Base-by-base conservation (phyloP, 164 flowering plant species). In the Cinnamomum chago region DNA sequence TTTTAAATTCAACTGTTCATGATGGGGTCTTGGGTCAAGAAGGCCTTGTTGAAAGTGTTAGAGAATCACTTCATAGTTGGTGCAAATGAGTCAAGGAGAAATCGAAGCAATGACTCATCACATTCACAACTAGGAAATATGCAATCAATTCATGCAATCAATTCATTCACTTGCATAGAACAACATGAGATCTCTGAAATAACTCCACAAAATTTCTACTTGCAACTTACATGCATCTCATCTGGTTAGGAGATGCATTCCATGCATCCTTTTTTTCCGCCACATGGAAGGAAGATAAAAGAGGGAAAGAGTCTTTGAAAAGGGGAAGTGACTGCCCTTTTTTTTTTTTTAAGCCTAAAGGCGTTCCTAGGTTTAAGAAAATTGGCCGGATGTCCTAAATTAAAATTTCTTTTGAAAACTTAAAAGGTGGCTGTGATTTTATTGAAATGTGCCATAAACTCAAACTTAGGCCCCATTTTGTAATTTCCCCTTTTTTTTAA, bases 51-150 rank as follows among this genome's bases (percentile, higher is more conserved):
- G 95, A 92, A 73, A 93, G 89, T 25, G 93, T 95, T 0, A 81
- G 97, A 77, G 95, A 93, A n/a, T 95, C 97, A 23, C 90, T 91
- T 3, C 94, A 91, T 67, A 88, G 90, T 65, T 93, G 99, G 95
- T 90, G 97, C 71, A 92, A 88, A 83, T 85, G 97, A 80, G 96
- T 90, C 33, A 92, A 86, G 73, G 87, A 85, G 70, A 89, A 79
- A 80, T 86, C 95, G 1, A 90, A 81, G 77, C 87, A 83, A 83
- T 2, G 87, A 85, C 35, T 78, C 86, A 18, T 2, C 77, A 20
- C 86, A 77, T 67, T 90, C 93, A 20, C 76, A 72, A 10, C 6
- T 58, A 25, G 72, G 71, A 65, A 76, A 89, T 1, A 79, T 92
- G 27, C 84, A 95, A 69, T 89, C 97, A 5, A 82, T 81, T 1